A percentile compares a stretch with the other conserved stretches of the same genome.
phyloP scores from a whole-genome alignment of 2,329 filamentous ascomycete species.

The Penicillium sp. region DNA sequence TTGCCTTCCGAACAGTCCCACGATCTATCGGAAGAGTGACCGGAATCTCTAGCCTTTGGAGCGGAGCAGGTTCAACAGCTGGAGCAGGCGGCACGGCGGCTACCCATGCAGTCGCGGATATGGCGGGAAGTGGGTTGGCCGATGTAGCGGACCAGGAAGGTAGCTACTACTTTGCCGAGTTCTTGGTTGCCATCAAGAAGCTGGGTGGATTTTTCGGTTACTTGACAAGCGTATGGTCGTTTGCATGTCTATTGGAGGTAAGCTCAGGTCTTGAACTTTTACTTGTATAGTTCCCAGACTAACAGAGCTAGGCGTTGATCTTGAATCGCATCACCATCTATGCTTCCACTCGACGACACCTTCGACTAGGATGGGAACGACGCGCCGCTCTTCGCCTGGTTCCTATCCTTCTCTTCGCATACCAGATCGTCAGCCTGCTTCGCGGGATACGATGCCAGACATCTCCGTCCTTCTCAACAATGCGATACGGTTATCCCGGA shows the following conservation, averaged over 20 bases:
- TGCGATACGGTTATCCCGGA: conserved; percentile 69
- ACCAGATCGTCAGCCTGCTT: conserved; percentile 70
- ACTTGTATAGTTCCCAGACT: not conserved
- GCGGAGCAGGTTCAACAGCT: conserved; percentile 14
- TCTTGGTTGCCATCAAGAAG: conserved; percentile 61
- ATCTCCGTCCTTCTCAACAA: conserved; percentile 66
- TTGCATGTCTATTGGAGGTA: conserved; percentile 79
- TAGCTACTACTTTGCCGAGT: conserved; percentile 42
- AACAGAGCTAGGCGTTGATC: conserved; percentile 64
- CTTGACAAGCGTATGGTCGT: conserved; percentile 86
- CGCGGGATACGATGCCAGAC: conserved; percentile 93
- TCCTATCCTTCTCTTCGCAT: conserved; percentile 69
- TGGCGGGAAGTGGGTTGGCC: conserved; percentile 33
- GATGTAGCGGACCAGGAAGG: conserved; percentile 37
- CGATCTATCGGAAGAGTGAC: conserved; percentile 32
- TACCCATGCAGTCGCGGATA: conserved; percentile 39
- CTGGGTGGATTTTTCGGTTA: conserved; percentile 88
- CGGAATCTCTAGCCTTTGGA: conserved; percentile 31
- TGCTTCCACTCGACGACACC: conserved; percentile 78
- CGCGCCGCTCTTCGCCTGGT: conserved; percentile 69
- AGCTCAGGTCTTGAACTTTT: conserved; percentile 22
- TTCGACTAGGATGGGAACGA: conserved; percentile 73
- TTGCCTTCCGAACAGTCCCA: conserved; percentile 38
- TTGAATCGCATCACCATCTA: conserved; percentile 93
- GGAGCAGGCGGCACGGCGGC: conserved; percentile 41